phyloP scores from a whole-genome alignment of 495 filamentous ascomycete species.

The Opeltia flavorubescens region DNA sequence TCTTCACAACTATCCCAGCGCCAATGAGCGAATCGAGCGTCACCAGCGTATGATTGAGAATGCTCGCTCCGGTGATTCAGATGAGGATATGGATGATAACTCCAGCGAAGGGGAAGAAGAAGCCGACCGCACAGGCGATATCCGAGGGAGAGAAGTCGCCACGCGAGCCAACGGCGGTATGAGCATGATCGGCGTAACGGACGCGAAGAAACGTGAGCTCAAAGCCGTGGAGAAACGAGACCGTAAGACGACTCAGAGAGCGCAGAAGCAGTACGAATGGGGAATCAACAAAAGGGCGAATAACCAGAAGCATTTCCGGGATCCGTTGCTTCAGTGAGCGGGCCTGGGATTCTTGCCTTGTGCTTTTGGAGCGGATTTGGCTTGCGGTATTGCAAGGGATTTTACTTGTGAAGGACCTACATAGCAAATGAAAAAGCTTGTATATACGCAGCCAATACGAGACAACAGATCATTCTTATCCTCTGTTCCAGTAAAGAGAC shows the following conservation, averaged over 20 bases:
- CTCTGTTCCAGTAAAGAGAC: too few relatives aligned
- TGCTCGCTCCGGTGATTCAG: constrained; percentile 23
- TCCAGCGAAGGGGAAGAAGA: too few relatives aligned
- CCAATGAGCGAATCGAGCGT: constrained; percentile 42
- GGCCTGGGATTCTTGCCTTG: not conserved
- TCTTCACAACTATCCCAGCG: constrained; percentile 62
- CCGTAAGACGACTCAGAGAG: constrained; percentile 43
- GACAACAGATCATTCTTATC: too few relatives aligned
- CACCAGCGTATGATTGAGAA: constrained; percentile 18
- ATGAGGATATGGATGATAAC: constrained; percentile 30
- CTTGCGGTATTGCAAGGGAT: too few relatives aligned
- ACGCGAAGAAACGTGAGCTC: constrained; percentile 55
- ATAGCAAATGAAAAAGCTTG: too few relatives aligned
- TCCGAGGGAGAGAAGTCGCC: constrained; percentile 44
- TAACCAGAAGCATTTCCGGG: constrained; percentile 62
- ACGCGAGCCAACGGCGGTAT: constrained; percentile 54
- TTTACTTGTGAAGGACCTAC: too few relatives aligned
- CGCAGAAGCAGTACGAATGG: constrained; percentile 42
- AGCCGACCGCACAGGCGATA: constrained; percentile 33
- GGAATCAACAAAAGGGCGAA: constrained; percentile 51
- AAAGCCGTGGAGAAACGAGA: constrained; percentile 50
- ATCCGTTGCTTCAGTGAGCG: constrained; percentile 15
- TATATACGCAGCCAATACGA: too few relatives aligned
- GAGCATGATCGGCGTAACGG: constrained; percentile 62
- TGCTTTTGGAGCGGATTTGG: too few relatives aligned